Percentiles rank a stretch among this genome's conserved stretches.
These are phyloP conservation scores for Echeveria elegans DNA, from an alignment of 164 flowering plant species.

Conservation along the genomic window DNA sequence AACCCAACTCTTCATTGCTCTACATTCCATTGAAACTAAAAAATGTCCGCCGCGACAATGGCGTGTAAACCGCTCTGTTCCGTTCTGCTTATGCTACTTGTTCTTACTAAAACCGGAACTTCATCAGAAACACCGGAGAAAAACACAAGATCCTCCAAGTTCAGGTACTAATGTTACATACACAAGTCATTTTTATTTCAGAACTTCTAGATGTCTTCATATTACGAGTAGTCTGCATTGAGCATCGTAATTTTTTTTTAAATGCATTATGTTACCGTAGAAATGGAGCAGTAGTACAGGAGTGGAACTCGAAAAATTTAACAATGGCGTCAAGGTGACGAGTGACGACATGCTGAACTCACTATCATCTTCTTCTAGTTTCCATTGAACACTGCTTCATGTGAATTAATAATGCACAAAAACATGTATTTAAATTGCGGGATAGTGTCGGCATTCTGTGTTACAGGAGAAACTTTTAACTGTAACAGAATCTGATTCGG, in stretches of 20 bases:
- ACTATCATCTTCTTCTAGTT: not conserved
- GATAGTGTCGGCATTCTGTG: not conserved
- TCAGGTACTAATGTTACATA: not conserved
- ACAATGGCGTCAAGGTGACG: conserved; percentile 1
- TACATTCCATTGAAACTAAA: not conserved
- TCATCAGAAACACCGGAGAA: not conserved
- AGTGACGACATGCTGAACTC: not conserved
- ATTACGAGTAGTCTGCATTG: not conserved
- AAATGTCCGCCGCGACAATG: not conserved
- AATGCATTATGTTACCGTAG: not conserved
- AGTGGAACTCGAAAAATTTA: not conserved
- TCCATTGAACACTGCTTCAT: not conserved
- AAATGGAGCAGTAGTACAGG: not conserved
- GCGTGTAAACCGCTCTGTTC: not conserved
- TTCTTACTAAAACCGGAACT: not conserved
- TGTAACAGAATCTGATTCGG: not conserved
- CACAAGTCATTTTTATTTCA: not conserved
- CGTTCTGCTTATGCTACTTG: not conserved
- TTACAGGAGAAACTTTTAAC: not conserved
- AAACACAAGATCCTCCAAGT: not conserved
- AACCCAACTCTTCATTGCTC: not conserved
- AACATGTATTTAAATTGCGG: not conserved
- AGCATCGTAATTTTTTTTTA: not conserved
- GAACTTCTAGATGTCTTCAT: not conserved
- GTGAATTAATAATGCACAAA: not conserved